phyloP scores from a whole-genome alignment of 176 grass and related monocot genomes.

The Calamus simplicifolius region DNA sequence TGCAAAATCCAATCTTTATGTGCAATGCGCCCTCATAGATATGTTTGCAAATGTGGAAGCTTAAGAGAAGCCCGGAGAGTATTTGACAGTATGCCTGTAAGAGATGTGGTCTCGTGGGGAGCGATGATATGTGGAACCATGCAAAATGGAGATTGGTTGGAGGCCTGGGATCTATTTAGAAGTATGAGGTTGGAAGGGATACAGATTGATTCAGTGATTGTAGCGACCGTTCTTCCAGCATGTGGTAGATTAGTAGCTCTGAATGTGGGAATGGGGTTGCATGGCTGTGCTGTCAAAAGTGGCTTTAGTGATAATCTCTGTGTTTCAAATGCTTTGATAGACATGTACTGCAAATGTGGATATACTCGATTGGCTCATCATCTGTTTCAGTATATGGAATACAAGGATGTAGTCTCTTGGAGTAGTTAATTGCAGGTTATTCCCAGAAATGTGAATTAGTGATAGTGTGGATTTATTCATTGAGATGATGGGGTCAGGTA shows the following conservation, averaged over 20 bases:
- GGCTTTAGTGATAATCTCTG: constrained; percentile 28
- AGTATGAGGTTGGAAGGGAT: constrained; percentile 35
- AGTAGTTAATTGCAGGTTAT: constrained; percentile 47
- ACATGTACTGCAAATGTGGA: constrained; percentile 58
- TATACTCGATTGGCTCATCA: constrained; percentile 17
- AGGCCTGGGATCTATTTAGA: constrained; percentile 27
- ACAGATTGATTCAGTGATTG: constrained; percentile 29
- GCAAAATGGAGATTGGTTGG: constrained; percentile 22
- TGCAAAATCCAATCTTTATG: constrained; percentile 23
- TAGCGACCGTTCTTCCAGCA: constrained; percentile 43
- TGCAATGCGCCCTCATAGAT: constrained; percentile 44
- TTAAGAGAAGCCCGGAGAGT: constrained; percentile 35
- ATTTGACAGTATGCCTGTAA: constrained; percentile 34
- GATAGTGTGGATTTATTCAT: constrained; percentile 20
- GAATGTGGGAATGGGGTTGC: constrained; percentile 21
- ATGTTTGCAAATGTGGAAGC: constrained; percentile 60
- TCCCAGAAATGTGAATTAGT: constrained; percentile 29
- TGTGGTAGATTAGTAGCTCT: constrained; percentile 32
- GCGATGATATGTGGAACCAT: constrained; percentile 38
- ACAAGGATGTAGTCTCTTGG: constrained; percentile 57
- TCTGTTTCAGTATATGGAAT: constrained; percentile 21
- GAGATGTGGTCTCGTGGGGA: constrained; percentile 41
- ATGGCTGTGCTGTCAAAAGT: constrained; percentile 30
- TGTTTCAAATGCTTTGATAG: constrained; percentile 47
- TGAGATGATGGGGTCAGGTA: constrained; percentile 38